These are phyloP conservation scores for Silene conica DNA, from an alignment of 148 eudicot species.

Conservation along the genomic window DNA sequence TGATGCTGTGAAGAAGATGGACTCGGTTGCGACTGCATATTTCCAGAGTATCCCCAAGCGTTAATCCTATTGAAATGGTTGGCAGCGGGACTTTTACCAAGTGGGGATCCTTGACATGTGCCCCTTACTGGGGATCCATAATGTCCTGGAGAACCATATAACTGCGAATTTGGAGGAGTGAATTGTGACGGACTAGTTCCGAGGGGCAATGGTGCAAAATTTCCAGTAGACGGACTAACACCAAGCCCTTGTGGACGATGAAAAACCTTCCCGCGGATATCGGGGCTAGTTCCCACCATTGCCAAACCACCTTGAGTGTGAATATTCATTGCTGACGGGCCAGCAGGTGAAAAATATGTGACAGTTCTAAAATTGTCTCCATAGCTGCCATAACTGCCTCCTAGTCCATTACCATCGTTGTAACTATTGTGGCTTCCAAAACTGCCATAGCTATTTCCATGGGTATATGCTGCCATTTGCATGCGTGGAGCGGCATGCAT, in stretches of 20 bases:
- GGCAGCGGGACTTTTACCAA: constrained; percentile 60
- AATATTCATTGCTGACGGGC: constrained; percentile 69
- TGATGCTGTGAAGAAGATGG: constrained; percentile 52
- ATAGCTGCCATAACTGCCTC: constrained; percentile 91
- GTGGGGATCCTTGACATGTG: constrained; percentile 74
- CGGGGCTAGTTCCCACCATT: constrained; percentile 83
- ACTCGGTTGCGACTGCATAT: constrained; percentile 50
- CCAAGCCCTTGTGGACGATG: constrained; percentile 71
- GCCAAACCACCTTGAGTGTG: constrained; percentile 54
- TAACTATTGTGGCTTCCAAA: constrained; percentile 96
- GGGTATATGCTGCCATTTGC: constrained; percentile 57
- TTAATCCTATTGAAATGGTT: constrained; percentile 70
- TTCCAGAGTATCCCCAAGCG: constrained; percentile 59
- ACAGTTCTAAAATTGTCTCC: constrained; percentile 70
- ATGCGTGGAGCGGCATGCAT: constrained; percentile 56
- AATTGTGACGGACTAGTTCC: constrained; percentile 98
- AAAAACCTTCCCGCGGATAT: constrained; percentile 55
- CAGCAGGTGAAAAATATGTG: constrained; percentile 80
- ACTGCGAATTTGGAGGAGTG: constrained; percentile 73
- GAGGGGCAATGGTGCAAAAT: constrained; percentile 79
- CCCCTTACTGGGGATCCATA: constrained; percentile 88
- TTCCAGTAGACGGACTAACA: constrained; percentile 70
- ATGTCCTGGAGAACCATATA: constrained; percentile 80
- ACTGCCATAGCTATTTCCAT: constrained; percentile 92
- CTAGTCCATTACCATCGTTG: constrained; percentile 62